phyloP scores from a whole-genome alignment of 2,329 filamentous ascomycete species.

The Chrysoporthe austroafricana region DNA sequence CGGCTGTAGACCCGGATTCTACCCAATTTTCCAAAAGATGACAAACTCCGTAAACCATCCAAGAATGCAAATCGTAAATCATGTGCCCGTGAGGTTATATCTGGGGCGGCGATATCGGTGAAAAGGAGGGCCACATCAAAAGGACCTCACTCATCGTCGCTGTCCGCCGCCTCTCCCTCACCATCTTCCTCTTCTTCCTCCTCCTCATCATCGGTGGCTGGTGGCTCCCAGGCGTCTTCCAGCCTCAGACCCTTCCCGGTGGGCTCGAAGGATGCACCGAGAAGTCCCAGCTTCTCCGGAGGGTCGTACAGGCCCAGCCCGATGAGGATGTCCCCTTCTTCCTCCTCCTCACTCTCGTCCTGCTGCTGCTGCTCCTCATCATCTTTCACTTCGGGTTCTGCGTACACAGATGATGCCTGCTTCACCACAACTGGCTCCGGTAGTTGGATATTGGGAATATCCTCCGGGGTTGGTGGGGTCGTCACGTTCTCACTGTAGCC shows the following conservation, averaged over 20 bases:
- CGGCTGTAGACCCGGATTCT: slow-evolving; percentile 2
- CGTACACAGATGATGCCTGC: slow-evolving; percentile 55
- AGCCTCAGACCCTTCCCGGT: slow-evolving; percentile 77
- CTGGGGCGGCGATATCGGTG: neutral
- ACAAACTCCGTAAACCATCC: slow-evolving; percentile 25
- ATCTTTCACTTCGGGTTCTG: slow-evolving; percentile 48
- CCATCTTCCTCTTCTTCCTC: slow-evolving; percentile 45
- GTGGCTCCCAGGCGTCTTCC: slow-evolving; percentile 78
- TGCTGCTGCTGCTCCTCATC: slow-evolving; percentile 60
- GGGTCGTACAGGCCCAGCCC: slow-evolving; percentile 82
- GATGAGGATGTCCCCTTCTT: slow-evolving; percentile 72
- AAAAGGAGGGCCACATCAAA: neutral
- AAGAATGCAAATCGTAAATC: slow-evolving; percentile 31
- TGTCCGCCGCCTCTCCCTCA: slow-evolving; percentile 36
- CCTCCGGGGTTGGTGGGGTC: slow-evolving; percentile 63
- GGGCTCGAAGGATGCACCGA: slow-evolving; percentile 56
- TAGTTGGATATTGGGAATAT: slow-evolving; percentile 57
- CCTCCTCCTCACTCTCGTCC: slow-evolving; percentile 27
- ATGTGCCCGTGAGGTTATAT: neutral
- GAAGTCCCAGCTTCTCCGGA: slow-evolving; percentile 59
- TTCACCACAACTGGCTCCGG: slow-evolving; percentile 49
- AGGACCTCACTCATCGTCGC: slow-evolving; percentile 31
- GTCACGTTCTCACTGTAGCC: slow-evolving; percentile 38
- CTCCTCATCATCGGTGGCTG: slow-evolving; percentile 63
- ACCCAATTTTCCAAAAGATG: neutral